phyloP scores from a whole-genome alignment of 345 rosid species.

The Syzygium grande region DNA sequence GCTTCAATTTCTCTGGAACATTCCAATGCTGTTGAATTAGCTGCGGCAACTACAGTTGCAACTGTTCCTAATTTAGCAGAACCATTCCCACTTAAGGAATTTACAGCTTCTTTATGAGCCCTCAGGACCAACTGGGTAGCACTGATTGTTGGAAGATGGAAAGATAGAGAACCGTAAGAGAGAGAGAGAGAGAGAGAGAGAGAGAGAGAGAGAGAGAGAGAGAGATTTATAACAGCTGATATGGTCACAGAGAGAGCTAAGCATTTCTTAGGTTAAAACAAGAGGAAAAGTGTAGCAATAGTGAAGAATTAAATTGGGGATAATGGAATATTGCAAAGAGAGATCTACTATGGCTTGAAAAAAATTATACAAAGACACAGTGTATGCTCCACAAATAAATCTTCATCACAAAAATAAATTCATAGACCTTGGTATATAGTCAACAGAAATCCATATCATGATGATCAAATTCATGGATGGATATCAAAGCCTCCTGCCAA shows the following conservation, averaged over 20 bases:
- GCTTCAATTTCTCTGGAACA: conserved; percentile 97
- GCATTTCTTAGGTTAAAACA: not conserved
- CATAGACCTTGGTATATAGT: not conserved
- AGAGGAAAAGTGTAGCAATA: not conserved
- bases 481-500: not conserved
- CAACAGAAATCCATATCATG: not conserved
- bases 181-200: not conserved
- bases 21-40: conserved; percentile 92
- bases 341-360: not conserved
- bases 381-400: not conserved
- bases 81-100: conserved; percentile 86
- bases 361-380: not conserved
- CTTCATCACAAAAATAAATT: not conserved
- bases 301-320: not conserved
- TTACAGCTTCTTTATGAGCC: conserved; percentile 96
- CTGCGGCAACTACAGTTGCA: conserved; percentile 95
- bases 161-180: not conserved
- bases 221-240: not conserved
- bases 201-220: not conserved
- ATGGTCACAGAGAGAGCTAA: not conserved
- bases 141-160: conserved; percentile 25
- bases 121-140: conserved; percentile 88
- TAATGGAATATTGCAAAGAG: not conserved
- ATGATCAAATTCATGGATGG: not conserved
- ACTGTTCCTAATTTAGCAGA: conserved; percentile 86